A percentile compares a stretch with the other conserved stretches of the same genome.
phyloP scores from a whole-genome alignment of 192 early-diverging fungal species.

The Phlyctochytrium planicorne region DNA sequence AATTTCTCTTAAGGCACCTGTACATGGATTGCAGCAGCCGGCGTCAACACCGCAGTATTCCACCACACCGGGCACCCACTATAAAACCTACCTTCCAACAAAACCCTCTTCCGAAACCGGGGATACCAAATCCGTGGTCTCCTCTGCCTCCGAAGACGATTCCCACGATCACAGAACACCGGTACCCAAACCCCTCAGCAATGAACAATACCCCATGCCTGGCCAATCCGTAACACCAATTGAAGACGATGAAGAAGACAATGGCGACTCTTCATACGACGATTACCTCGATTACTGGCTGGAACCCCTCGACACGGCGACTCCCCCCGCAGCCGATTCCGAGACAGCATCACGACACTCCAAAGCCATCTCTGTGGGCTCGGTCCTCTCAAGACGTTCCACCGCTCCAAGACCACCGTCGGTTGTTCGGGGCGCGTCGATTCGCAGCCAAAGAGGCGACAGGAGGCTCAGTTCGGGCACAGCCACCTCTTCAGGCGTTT shows the following conservation, averaged over 20 bases:
- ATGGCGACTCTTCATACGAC: neutral
- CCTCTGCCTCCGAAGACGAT: too few species aligned
- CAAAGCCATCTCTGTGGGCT: neutral
- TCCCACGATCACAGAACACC: too few species aligned
- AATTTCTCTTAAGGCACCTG: too few species aligned
- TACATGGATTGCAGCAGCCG: too few species aligned
- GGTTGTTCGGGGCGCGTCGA: neutral
- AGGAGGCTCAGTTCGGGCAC: neutral
- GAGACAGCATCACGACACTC: neutral
- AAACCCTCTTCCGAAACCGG: too few species aligned
- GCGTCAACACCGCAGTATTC: too few species aligned
- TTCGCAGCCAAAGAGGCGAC: neutral
- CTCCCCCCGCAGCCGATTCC: neutral
- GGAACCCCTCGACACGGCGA: neutral
- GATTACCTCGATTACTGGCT: constrained; percentile 12
- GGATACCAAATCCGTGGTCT: too few species aligned
- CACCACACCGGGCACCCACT: too few species aligned
- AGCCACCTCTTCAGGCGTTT: neutral
- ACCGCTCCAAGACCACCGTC: neutral
- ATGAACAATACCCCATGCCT: too few species aligned
- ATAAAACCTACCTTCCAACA: too few species aligned
- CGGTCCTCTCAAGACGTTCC: neutral
- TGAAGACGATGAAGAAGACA: neutral
- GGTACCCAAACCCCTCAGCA: too few species aligned
- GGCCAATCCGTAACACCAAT: neutral